Conservation (phyloP, 768 basidiomycete species). For the Amylocystis lapponica region DNA sequence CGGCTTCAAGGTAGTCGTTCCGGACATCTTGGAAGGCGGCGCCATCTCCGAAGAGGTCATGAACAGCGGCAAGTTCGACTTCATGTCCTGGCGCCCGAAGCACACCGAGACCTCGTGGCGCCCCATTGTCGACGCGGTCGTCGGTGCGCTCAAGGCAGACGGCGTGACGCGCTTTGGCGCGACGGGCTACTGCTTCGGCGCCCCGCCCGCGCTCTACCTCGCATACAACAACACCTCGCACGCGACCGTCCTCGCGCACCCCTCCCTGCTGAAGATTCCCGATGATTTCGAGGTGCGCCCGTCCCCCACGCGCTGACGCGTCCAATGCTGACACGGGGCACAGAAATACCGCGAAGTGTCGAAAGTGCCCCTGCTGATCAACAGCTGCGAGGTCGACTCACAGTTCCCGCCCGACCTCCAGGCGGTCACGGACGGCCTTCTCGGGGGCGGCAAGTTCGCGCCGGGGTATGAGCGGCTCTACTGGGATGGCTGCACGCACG, state of each 20-base stretch:
- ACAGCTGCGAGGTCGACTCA: conserved; percentile 50
- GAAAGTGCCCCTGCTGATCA: conserved; percentile 59
- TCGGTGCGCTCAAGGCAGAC: conserved; percentile 48
- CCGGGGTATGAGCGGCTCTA: conserved; percentile 32
- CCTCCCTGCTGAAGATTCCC: conserved; percentile 54
- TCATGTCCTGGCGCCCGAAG: conserved; percentile 28
- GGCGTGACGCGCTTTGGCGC: conserved; percentile 57
- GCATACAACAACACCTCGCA: conserved; percentile 49
- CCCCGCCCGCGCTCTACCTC: conserved; percentile 55
- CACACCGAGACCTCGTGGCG: conserved; percentile 22
- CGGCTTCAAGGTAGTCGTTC: conserved; percentile 31
- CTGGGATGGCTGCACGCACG: conserved; percentile 24
- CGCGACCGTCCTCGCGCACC: conserved; percentile 50
- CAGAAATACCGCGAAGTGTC: conserved; percentile 41
- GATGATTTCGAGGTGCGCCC: conserved; percentile 52
- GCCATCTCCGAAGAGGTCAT: conserved; percentile 20
- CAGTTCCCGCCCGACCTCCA: conserved; percentile 47
- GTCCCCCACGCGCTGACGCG: not conserved
- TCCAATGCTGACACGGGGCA: not conserved
- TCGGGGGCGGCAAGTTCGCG: conserved; percentile 31
- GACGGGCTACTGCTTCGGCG: conserved; percentile 69
- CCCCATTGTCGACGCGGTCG: conserved; percentile 49
- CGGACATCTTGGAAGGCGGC: conserved; percentile 35
- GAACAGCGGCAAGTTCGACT: conserved; percentile 19
- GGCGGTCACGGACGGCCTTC: conserved; percentile 30